These are phyloP conservation scores for Coniella lustricola DNA, from an alignment of 2,329 filamentous ascomycete genomes.

Conservation along the genomic window DNA sequence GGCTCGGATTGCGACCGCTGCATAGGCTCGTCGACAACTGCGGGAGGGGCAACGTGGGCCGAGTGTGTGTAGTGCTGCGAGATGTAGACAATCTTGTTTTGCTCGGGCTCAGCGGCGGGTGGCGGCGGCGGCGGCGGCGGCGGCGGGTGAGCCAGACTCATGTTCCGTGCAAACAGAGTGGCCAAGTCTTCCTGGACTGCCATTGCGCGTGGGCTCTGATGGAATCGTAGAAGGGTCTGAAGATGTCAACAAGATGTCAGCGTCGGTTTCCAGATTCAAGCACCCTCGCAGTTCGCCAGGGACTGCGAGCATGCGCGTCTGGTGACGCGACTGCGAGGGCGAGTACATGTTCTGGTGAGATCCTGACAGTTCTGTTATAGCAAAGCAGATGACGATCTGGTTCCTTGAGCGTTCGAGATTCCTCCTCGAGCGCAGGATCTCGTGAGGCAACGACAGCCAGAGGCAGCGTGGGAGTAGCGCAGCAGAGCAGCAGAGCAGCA, in stretches of 20 bases:
- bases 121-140: slow-evolving; percentile 15
- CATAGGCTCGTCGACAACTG: slow-evolving; percentile 23
- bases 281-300: slow-evolving; percentile 1
- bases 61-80: slow-evolving; percentile 83
- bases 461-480: slow-evolving; percentile 5
- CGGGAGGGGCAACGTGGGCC: slow-evolving; percentile 47
- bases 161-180: slow-evolving; percentile 69
- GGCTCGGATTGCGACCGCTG: slow-evolving; percentile 24
- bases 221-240: slow-evolving; percentile 9
- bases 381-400: background rate
- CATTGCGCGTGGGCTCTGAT: slow-evolving; percentile 40
- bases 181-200: slow-evolving; percentile 75
- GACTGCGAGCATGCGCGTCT: background rate
- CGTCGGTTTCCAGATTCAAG: background rate
- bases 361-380: slow-evolving; percentile 11
- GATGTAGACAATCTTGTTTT: slow-evolving; percentile 56
- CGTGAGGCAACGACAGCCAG: slow-evolving; percentile 3
- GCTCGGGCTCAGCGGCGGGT: slow-evolving; percentile 21
- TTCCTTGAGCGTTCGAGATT: background rate
- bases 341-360: background rate
- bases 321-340: background rate
- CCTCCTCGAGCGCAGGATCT: background rate
- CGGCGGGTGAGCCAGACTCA: slow-evolving; percentile 50
- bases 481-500: slow-evolving; percentile 5
- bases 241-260: slow-evolving; percentile 1